phyloP scores from a whole-genome alignment of 176 grass and related monocot species.

The Musa schizocarpa region DNA sequence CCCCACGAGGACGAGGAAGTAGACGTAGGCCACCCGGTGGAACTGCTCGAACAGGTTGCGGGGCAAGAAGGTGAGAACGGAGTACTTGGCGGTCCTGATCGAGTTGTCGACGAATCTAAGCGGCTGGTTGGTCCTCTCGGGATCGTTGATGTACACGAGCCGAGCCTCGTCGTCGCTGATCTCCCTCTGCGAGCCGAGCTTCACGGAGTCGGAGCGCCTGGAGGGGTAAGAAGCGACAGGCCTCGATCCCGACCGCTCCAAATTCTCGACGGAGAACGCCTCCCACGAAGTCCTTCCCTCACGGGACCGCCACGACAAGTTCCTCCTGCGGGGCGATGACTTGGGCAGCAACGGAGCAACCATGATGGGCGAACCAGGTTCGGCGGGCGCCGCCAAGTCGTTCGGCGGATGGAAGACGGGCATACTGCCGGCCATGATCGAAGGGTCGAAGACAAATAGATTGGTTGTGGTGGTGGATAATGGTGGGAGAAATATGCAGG shows the following conservation, averaged over 20 bases:
- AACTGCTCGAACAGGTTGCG: slow-evolving; percentile 96
- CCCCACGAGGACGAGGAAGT: too few species aligned
- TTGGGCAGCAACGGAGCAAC: slow-evolving; percentile 14
- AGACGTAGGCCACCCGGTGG: slow-evolving; percentile 53
- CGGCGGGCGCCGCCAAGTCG: not conserved
- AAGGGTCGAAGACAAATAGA: too few species aligned
- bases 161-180: slow-evolving; percentile 79
- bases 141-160: slow-evolving; percentile 79
- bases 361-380: slow-evolving; percentile 22
- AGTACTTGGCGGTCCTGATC: slow-evolving; percentile 64
- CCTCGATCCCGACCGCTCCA: too few species aligned
- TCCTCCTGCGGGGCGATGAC: slow-evolving; percentile 28
- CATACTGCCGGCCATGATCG: too few species aligned
- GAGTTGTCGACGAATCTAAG: slow-evolving; percentile 43
- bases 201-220: too few species aligned
- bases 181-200: slow-evolving; percentile 42
- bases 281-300: too few species aligned
- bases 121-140: slow-evolving; percentile 35
- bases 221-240: too few species aligned
- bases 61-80: slow-evolving; percentile 68
- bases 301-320: too few species aligned
- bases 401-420: too few species aligned
- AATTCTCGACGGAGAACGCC: too few species aligned
- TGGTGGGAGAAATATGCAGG: too few species aligned
- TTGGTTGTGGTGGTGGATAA: too few species aligned